Conservation (phyloP, 805 yeast genomes). For the Schwanniomyces polymorphus region DNA sequence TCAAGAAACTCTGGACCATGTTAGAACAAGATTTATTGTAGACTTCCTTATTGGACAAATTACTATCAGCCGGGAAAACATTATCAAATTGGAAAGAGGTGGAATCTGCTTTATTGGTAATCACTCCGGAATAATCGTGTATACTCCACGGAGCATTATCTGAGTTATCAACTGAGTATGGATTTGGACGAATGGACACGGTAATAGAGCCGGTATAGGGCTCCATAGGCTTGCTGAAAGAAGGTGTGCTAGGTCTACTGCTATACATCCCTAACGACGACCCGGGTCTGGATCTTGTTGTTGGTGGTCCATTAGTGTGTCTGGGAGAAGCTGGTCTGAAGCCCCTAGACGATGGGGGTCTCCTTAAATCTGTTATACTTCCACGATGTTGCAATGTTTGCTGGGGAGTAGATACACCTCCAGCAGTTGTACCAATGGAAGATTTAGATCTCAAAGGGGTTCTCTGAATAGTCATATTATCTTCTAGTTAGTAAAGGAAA, state of each 20-base stretch:
- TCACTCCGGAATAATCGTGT: constrained; percentile 36
- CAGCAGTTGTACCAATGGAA: constrained; percentile 16
- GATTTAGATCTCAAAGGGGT: constrained; percentile 30
- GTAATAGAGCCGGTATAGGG: constrained; percentile 70
- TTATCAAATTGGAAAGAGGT: constrained; percentile 70
- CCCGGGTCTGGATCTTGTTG: constrained; percentile 27
- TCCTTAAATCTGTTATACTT: constrained; percentile 21
- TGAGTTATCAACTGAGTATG: constrained; percentile 41
- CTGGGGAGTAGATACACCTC: constrained; percentile 12
- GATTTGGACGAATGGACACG: constrained; percentile 79
- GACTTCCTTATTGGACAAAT: constrained; percentile 53
- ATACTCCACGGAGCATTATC: constrained; percentile 45
- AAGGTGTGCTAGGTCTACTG: constrained; percentile 40
- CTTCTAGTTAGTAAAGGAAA: not conserved
- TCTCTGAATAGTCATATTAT: constrained; percentile 15
- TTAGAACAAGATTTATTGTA: constrained; percentile 56
- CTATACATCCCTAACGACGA: constrained; percentile 31
- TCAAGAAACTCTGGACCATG: constrained; percentile 52
- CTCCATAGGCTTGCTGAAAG: constrained; percentile 22
- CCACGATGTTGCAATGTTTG: constrained; percentile 15
- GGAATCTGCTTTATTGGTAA: constrained; percentile 55
- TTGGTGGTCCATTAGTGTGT: not conserved
- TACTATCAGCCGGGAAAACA: constrained; percentile 59
- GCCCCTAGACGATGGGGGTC: constrained; percentile 29
- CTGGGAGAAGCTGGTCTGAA: constrained; percentile 33